phyloP scores from a whole-genome alignment of 2,329 filamentous ascomycete species.

The Curvularia lunata region DNA sequence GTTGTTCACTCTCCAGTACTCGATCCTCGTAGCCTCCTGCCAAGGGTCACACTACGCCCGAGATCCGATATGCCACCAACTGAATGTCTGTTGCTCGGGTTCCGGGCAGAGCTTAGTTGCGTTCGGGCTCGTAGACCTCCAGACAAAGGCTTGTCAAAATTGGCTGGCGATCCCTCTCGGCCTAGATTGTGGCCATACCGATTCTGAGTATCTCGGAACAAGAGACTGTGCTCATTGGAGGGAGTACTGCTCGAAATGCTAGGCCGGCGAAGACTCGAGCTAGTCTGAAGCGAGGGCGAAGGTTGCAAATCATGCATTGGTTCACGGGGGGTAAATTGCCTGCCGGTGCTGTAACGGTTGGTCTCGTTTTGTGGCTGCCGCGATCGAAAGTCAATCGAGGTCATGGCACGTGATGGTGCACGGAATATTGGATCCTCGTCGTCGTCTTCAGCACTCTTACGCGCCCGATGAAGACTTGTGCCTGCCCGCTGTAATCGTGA shows the following conservation, averaged over 20 bases:
- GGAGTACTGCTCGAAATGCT: constrained; percentile 31
- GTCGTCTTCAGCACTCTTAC: constrained; percentile 43
- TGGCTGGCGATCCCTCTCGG: constrained; percentile 39
- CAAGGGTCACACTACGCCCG: constrained; percentile 39
- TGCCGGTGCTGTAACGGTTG: constrained; percentile 31
- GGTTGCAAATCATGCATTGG: constrained; percentile 47
- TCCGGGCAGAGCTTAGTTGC: constrained; percentile 35
- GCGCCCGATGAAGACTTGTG: constrained; percentile 48
- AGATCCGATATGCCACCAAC: constrained; percentile 37
- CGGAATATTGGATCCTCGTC: constrained; percentile 50
- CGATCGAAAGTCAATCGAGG: constrained; percentile 48
- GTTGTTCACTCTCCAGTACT: constrained; percentile 46
- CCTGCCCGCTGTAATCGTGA: constrained; percentile 47
- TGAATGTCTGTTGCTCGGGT: constrained; percentile 38
- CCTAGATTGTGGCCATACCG: constrained; percentile 34
- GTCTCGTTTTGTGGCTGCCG: constrained; percentile 41
- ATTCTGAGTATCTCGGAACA: constrained; percentile 36
- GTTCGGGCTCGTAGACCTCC: constrained; percentile 32
- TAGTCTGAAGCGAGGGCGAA: constrained; percentile 38
- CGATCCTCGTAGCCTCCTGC: constrained; percentile 36
- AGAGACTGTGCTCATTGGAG: constrained; percentile 35
- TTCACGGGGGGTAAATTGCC: constrained; percentile 48
- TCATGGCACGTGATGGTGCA: constrained; percentile 57
- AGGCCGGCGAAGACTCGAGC: constrained; percentile 39
- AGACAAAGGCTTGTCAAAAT: constrained; percentile 38